Conservation (phyloP, 176 grass and related monocot genomes). For the Oryza glumipatula region DNA sequence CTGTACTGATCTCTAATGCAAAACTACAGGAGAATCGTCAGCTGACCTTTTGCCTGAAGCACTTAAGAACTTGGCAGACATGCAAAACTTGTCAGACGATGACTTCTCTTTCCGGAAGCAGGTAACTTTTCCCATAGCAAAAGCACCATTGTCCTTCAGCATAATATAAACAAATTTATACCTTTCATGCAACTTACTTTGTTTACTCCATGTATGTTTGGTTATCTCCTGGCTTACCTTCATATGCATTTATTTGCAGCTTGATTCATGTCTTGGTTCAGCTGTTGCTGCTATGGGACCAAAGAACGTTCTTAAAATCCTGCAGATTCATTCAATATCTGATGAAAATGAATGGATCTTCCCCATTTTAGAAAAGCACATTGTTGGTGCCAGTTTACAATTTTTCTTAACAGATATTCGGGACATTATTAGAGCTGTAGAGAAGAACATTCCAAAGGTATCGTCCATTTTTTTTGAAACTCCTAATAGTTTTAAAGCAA, state of each 20-base stretch:
- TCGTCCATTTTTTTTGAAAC: slow-evolving; percentile 14
- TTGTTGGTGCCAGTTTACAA: slow-evolving; percentile 79
- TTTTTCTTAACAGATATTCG: slow-evolving; percentile 83
- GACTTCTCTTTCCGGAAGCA: slow-evolving; percentile 88
- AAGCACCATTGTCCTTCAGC: not conserved
- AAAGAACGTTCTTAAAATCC: slow-evolving; percentile 75
- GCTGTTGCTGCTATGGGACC: slow-evolving; percentile 83
- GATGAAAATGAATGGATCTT: slow-evolving; percentile 87
- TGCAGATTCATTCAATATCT: slow-evolving; percentile 67
- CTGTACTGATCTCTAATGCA: slow-evolving; percentile 40
- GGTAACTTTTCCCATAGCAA: slow-evolving; percentile 42
- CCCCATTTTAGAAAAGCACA: slow-evolving; percentile 78
- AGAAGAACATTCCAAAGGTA: slow-evolving; percentile 79
- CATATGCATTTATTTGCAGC: slow-evolving; percentile 61
- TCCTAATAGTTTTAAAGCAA: slow-evolving; percentile 4
- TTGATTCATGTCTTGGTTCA: slow-evolving; percentile 83
- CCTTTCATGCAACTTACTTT: slow-evolving; percentile 1
- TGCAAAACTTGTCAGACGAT: slow-evolving; percentile 82
- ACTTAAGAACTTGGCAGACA: slow-evolving; percentile 72
- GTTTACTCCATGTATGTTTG: slow-evolving; percentile 9
- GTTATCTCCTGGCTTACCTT: slow-evolving; percentile 18
- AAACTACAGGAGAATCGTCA: slow-evolving; percentile 71
- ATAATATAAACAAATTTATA: not conserved
- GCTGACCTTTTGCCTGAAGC: slow-evolving; percentile 72
- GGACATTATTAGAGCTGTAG: slow-evolving; percentile 61